phyloP scores from a whole-genome alignment of 2,329 filamentous ascomycete genomes.

The Fusarium virguliforme region DNA sequence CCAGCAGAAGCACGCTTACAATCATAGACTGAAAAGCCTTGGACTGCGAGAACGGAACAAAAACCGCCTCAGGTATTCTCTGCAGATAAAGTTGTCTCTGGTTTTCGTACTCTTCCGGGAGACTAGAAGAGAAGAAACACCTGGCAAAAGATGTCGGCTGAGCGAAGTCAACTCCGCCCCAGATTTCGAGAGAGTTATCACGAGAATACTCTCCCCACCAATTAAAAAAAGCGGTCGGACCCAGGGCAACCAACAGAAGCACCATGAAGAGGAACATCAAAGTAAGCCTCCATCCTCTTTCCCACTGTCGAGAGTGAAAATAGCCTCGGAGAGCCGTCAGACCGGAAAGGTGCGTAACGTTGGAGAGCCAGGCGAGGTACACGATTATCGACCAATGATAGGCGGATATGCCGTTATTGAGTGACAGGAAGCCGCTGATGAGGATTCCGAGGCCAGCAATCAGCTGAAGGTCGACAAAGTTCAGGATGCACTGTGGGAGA shows the following conservation, averaged over 20 bases:
- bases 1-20: background rate
- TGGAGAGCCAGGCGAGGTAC: conserved; percentile 25
- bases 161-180: background rate
- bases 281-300: conserved; percentile 8
- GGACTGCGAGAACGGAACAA: background rate
- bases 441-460: conserved; percentile 23
- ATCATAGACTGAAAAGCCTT: background rate
- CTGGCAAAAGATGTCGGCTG: background rate
- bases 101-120: background rate
- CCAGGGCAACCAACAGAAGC: conserved; percentile 14
- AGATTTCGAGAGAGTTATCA: too few relatives aligned
- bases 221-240: conserved; percentile 25
- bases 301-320: background rate
- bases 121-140: background rate
- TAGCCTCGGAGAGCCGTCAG: conserved; percentile 15
- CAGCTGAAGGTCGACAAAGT: conserved; percentile 22
- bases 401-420: background rate
- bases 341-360: conserved; percentile 20
- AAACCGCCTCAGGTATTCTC: too few relatives aligned
- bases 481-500: conserved; percentile 8
- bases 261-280: conserved; percentile 10
- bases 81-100: too few relatives aligned
- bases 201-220: background rate
- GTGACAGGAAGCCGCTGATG: conserved; percentile 12
- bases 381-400: conserved; percentile 22